These are phyloP conservation scores for Gloeophyllum trabeum DNA, from an alignment of 768 basidiomycete genomes.

Conservation along the genomic window DNA sequence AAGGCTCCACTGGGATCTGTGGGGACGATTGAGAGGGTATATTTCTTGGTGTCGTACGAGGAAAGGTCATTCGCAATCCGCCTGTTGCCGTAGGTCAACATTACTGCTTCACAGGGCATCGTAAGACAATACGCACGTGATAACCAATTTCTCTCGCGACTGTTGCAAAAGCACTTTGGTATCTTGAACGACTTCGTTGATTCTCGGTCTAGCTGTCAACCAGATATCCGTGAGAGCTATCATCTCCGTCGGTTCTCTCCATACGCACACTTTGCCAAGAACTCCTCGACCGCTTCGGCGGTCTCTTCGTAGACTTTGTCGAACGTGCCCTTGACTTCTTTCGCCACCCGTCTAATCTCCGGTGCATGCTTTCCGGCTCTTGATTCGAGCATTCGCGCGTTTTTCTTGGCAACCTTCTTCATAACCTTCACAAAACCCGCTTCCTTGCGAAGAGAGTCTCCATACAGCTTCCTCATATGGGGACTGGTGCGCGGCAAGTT, in stretches of 20 bases:
- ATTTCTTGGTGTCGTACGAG: constrained; percentile 69
- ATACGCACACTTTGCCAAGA: constrained; percentile 76
- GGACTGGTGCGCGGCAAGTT: constrained; percentile 40
- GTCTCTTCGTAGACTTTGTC: constrained; percentile 96
- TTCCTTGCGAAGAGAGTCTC: constrained; percentile 86
- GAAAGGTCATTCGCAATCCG: constrained; percentile 79
- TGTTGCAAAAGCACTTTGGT: constrained; percentile 88
- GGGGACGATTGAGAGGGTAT: constrained; percentile 53
- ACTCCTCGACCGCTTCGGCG: constrained; percentile 86
- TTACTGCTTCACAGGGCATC: background rate
- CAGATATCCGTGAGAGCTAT: no score
- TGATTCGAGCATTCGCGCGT: constrained; percentile 64
- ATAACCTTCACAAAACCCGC: constrained; percentile 98
- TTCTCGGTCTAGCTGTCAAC: constrained; percentile 73
- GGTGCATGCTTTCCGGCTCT: constrained; percentile 75
- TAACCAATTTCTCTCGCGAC: constrained; percentile 81
- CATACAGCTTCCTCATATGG: constrained; percentile 97
- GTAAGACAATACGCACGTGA: constrained; percentile 52
- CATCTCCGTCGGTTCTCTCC: background rate
- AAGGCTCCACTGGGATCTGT: constrained; percentile 37
- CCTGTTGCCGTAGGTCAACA: constrained; percentile 31
- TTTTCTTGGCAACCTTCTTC: constrained; percentile 81
- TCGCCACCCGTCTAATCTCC: constrained; percentile 72
- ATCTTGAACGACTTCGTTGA: constrained; percentile 87
- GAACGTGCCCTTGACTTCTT: constrained; percentile 88